Percentiles rank a stretch among this genome's conserved stretches.
These are phyloP conservation scores for Erodium maritimum DNA, from an alignment of 345 rosid species.

Conservation along the genomic window DNA sequence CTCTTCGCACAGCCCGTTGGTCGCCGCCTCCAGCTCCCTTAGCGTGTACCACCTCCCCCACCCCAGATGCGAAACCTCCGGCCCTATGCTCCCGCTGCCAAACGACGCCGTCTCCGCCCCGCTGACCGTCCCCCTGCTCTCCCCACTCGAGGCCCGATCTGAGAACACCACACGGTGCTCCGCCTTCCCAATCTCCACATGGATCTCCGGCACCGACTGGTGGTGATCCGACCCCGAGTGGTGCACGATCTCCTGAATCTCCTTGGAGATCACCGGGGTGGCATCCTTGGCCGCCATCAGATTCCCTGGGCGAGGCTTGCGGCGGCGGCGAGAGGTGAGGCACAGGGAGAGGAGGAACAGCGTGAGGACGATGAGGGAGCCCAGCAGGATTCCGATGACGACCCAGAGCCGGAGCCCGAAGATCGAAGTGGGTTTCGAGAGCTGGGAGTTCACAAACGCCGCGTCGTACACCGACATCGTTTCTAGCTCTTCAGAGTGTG, in stretches of 20 bases:
- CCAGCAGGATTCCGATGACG: conserved; percentile 71
- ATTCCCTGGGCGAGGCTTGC: conserved; percentile 8
- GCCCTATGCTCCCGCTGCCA: conserved; percentile 21
- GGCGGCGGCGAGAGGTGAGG: conserved; percentile 68
- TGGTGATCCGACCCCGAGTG: conserved; percentile 21
- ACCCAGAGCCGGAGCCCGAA: conserved; percentile 90
- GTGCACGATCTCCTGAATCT: conserved; percentile 67
- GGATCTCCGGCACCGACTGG: conserved; percentile 58
- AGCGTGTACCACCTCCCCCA: conserved; percentile 98
- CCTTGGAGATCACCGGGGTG: conserved; percentile 69
- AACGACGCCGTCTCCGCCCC: conserved; percentile 53
- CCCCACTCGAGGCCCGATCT: conserved; percentile 58
- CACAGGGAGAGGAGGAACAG: conserved; percentile 86
- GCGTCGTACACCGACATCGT: conserved; percentile 54
- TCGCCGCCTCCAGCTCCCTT: conserved; percentile 82
- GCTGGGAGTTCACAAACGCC: conserved; percentile 53
- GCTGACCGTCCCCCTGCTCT: conserved; percentile 56
- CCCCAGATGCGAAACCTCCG: conserved; percentile 91
- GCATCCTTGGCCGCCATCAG: conserved; percentile 7
- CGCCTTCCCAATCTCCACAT: conserved; percentile 69
- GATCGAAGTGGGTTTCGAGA: conserved; percentile 78
- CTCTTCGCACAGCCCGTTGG: conserved; percentile 68
- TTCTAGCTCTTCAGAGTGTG: background rate
- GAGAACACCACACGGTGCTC: conserved; percentile 90
- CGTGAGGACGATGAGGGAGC: conserved; percentile 69